Base-by-base conservation (phyloP, 176 grass and related monocot species). In the Raddia distichophylla region DNA sequence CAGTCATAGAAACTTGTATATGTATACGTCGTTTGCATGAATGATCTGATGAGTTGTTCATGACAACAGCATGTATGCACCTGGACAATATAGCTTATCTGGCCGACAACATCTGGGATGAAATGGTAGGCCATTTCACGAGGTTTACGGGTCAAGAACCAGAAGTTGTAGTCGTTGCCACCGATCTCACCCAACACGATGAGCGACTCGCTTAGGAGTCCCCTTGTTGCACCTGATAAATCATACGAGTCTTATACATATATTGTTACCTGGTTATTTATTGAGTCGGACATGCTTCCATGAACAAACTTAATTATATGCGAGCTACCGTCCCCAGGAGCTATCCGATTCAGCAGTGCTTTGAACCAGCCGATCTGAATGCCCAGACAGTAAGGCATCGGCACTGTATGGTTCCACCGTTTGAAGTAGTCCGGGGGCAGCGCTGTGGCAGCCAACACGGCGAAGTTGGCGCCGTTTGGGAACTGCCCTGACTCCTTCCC, bases 91-190 rank as follows among this genome's bases (percentile, higher is more conserved):
- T 6, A 60, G 71, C 53, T 67, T 32, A 94, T 94, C 42, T 18
- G 40, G 18, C n/a, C 69, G 72, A 88, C 61, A 14, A 91, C 70
- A 19, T 83, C 64, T 8, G 88, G 91, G 78, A 88, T 82, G 84
- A 89, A 83, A 11, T 81, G 54, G 62, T 20, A 34, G 4, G 84
- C 63, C 68, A 48, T 0, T 5, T 94, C 64, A 33, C 88, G 85
- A 19, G 91, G 85, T 34, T 10, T 75, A 13, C 0, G 37, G 7
- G 3, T 1, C 6, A 14, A 0, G 27, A 93, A 74, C 74, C 81
- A 84, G 51, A 72, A 89, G 72, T 93, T 91, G 78, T 93, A 93
- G 45, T 93, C 88, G 34, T 93, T 91, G 49, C 91, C 91, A 14
- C 91, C 88, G 19, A 93, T 93, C 67, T 83, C 88, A 18, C 91